Evolutionary conservation across 192 early-diverging fungal genomes (phyloP), one percentile per base, ranked within the genome.

Genomic region (Allomyces macrogynus): DNA sequence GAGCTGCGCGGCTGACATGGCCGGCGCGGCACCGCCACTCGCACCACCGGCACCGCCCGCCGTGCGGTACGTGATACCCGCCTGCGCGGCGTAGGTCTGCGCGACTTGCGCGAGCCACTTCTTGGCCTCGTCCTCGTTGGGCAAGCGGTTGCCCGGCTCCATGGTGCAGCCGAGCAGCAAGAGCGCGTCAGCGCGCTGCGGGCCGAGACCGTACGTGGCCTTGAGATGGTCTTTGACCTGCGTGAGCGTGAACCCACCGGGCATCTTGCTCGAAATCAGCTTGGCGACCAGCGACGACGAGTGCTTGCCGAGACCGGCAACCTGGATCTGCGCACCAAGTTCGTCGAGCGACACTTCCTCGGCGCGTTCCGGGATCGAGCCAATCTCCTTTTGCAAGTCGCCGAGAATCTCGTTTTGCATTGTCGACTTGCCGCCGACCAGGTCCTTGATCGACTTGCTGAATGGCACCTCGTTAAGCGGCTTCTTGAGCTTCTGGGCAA

Each of bases 331-430:
- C 25, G 80, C 74, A 44, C 79, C 73, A 43, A 96, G 74, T 70
- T 96, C 93, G 61, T 77, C 75, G 44, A 96, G 76, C 14, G 90
- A 88, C 26, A 85, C 78, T 73, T 96, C 93, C 68, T 96, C 93
- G 66, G 90, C 80, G 76, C 92, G 93, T 65, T 96, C 93, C 32
- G 90, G 87, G 54, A 88, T 76, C 63, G 78, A 82, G 61, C 82
- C 83, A 76, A 93, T 93, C 75, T 96, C 93, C 69, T 90, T 91
- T 65, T 87, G 88, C 44, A 96, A 73, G 71, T 96, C 93, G 72
- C 93, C 93, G 65, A 94, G 76, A 43, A 96, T 91, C 70, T 96
- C 93, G 78, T 96, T 96, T 71, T 96, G 92, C 32, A 96, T 79
- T 24, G 93, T 96, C 16, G 89, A 91, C 74, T 96, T 96, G 69